Evolutionary conservation across 2,329 filamentous ascomycete genomes (phyloP).

Genomic region (Alternaria longipes): DNA sequence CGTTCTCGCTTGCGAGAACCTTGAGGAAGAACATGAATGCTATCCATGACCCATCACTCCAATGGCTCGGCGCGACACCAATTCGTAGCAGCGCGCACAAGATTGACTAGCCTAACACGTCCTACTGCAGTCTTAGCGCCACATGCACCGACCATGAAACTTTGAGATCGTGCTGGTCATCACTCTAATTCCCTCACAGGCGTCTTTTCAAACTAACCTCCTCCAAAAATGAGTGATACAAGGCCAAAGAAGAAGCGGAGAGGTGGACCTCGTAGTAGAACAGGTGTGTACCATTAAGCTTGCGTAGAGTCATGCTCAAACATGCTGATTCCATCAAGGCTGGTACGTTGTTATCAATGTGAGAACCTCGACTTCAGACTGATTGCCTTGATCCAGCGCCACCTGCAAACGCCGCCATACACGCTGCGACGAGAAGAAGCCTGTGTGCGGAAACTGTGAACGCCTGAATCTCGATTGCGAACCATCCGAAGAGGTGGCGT

Average conservation of each 20-base stretch:
- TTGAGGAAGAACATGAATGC: neutral
- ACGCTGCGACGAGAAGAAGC: conserved; percentile 47
- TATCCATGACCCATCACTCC: neutral
- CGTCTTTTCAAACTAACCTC: neutral
- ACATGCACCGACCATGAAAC: neutral
- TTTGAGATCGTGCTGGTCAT: neutral
- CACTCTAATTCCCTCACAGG: neutral
- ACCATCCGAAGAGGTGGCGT: conserved; percentile 32
- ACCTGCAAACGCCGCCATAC: conserved; percentile 48
- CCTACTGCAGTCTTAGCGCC: neutral
- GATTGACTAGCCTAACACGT: neutral
- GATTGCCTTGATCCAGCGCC: conserved; percentile 24
- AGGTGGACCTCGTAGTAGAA: conserved; percentile 36
- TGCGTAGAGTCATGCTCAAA: neutral
- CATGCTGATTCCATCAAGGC: conserved; percentile 11
- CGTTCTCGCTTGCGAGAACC: neutral
- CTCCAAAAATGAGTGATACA: conserved; percentile 5
- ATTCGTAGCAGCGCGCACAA: neutral
- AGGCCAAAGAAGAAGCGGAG: conserved; percentile 34
- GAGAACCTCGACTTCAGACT: neutral
- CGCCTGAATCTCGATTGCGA: conserved; percentile 42
- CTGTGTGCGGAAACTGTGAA: conserved; percentile 45
- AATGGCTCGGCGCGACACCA: neutral
- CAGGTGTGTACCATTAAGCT: conserved; percentile 23
- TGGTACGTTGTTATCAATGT: conserved; percentile 6